Evolutionary conservation across 2,329 filamentous ascomycete genomes (phyloP), one percentile per base, ranked within the genome.

Genomic region (Escovopsis sp.): DNA sequence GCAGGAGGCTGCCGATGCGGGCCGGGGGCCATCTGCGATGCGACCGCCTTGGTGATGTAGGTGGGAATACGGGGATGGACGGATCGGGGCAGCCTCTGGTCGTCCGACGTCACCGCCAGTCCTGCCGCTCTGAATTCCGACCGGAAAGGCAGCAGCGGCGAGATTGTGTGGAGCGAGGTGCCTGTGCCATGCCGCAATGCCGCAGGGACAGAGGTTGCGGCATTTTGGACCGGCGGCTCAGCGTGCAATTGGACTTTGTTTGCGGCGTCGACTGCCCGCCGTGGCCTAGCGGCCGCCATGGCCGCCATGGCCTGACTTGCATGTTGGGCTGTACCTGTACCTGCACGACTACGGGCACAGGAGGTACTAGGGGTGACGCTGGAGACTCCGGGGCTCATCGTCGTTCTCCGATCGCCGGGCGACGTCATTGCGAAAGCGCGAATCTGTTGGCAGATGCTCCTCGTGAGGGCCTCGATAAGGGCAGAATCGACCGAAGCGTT

Each of bases 91-190:
- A 9, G 53, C 64, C 66, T 48, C 66, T 72, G 45, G 47, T 60
- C 46, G 37, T 56, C 56, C 31, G 73, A 74, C 10, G 74, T 76
- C 1, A 77, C 67, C 2, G 72, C 71, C 39, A 78, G 60, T 2
- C 72, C 71, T 41, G 69, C 72, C 43, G 64, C 63, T 43, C 58
- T 59, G 46, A 78, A 75, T 45, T 77, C 65, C 4, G 65, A 58
- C 37, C 63, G 66, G 49, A 69, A 77, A 2, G 72, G 72, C 24
- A 74, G 51, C 3, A 77, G 56, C 27, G 68, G 70, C 24, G 66
- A 62, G 14, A 77, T 61, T 2, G 74, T 76, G 44, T 66, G 63
- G 37, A 67, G 56, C 35, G 65, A 74, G 39, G 54, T 49, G n/a
- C 54, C 59, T 39, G 54, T 49, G n/a, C 54, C 59, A 3, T 67